Base-by-base conservation (phyloP, 1,284 basidiomycete genomes). In the Naganishia sp. region DNA sequence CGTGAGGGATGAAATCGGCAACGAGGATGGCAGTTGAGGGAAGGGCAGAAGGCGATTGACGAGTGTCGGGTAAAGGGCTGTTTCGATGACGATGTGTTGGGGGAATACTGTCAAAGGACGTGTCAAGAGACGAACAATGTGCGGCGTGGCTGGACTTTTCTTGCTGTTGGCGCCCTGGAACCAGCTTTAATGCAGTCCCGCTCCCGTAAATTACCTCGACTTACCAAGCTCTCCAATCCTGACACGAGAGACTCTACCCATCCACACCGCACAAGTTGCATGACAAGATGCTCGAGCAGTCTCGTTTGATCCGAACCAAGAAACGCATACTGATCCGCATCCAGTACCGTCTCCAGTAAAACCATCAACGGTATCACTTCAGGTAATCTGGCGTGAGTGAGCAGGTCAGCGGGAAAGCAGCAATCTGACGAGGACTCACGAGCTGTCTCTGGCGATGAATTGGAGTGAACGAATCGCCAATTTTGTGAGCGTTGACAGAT, bases 1-100 rank as follows among this genome's bases (percentile, higher is more conserved):
- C 3, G 76, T 77, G 21, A 80, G 71, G 2, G 77, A 72, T 2
- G 73, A 65, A 33, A 80, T 63, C n/a, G 79, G 79, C 28, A 80
- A 69, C n/a, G 70, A 67, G 3, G 74, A 69, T 6, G 75, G 76
- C 3, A 80, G 70, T 2, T 76, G 70, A 2, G 78, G 79, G n/a
- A 79, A 63, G 0, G 78, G 70, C 31, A 80, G 71, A 18, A 80
- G 71, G 31, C 68, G 64, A 46, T 77, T 71, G 55, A 79, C 50
- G 15, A 78, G 64, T 4, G 76, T 71, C 3, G 72, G 63, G 28
- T 74, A 55, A 13, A 78, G 25, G 2, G 71, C 52, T 6, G 70
- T 69, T 2, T 59, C 55, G 11, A 59, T 28, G 44, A 53, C 7
- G 13, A 60, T n/a, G 13, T 59, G 50, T 2, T 71, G 60, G 15